Base-by-base conservation (phyloP, 208 protist species). In the Leishmania arabica region DNA sequence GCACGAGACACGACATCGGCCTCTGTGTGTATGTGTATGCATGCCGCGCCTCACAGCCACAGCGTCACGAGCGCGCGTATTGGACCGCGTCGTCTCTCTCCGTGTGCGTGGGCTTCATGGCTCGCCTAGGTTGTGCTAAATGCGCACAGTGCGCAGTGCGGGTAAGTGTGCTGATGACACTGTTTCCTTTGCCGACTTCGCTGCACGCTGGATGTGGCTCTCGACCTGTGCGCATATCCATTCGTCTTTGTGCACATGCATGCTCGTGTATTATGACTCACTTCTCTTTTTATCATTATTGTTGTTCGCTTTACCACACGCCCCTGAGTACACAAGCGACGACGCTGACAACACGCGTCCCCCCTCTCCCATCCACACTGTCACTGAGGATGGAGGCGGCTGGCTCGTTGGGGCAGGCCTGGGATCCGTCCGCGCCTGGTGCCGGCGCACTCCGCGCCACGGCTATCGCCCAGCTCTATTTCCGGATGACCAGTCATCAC, bases 381-480 rank as follows among this genome's bases (percentile, higher is more conserved):
- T 34, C 21, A 9, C 11, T 6, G 27, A n/a, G 8, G 31, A 66
- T 71, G 69, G 47, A 83, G 34, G 19, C 31, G 40, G 47, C 34
- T 24, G 76, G 81, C 31, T 78, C 74, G 60, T 72, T 87, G 5
- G 79, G 76, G 56, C 58, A 54, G 70, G 76, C 68, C 19, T 93
- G 92, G 90, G 91, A 96, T 53, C 81, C 92, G 3, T 89, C 92
- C 1, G 78, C 90, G 58, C 91, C 95, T 0, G 95, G 95, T 17
- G 88, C 93, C 5, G 95, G 95, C 9, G 91, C 95, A 17, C 79
- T 92, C 79, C 90, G 93, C 2, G 91, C 89, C 17, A 89, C 88
- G 27, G 86, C 88, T 60, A 86, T 96, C 27, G 49, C 89, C 17
- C 95, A 95, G 84, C 86, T 97, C 45, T 97, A 97, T 84, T 91